Evolutionary conservation across 2,329 filamentous ascomycete species (phyloP).

Genomic region (Fusarium nanum): DNA sequence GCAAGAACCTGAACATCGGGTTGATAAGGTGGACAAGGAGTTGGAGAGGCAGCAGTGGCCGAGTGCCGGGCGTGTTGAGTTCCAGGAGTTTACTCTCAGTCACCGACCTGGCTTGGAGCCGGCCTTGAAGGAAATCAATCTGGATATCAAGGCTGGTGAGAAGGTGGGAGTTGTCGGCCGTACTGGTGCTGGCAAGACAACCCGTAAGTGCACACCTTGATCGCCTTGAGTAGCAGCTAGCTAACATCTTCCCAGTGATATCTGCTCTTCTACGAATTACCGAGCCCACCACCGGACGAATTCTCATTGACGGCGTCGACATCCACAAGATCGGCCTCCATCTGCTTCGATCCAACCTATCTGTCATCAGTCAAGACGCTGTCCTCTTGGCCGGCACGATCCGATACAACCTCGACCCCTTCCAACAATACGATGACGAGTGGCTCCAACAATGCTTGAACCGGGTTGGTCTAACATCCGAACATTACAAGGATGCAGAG

Average conservation of each 20-base stretch:
- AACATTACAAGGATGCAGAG: background rate
- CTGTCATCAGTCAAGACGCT: constrained; percentile 32
- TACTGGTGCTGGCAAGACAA: constrained; percentile 30
- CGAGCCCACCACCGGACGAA: constrained; percentile 22
- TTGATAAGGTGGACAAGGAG: background rate
- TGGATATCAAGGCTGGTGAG: constrained; percentile 19
- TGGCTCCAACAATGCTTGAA: constrained; percentile 23
- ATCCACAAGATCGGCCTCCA: constrained; percentile 26
- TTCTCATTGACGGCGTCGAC: constrained; percentile 23
- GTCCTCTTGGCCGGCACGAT: constrained; percentile 25
- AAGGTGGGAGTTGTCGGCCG: constrained; percentile 27
- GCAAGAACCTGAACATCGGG: constrained; percentile 10
- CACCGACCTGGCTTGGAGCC: constrained; percentile 22
- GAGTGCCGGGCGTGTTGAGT: constrained; percentile 7
- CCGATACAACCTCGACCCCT: constrained; percentile 29
- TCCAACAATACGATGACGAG: constrained; percentile 24
- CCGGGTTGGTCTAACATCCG: constrained; percentile 3
- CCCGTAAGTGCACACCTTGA: background rate
- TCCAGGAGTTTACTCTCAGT: constrained; percentile 19
- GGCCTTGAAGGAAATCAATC: constrained; percentile 6
- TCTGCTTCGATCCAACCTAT: constrained; percentile 21
- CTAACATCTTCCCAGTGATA: constrained; percentile 3
- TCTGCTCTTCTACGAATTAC: constrained; percentile 19
- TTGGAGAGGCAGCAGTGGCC: constrained; percentile 8
- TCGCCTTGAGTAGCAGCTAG: rapidly evolving